Base-by-base conservation (phyloP, 1,284 basidiomycete species). In the Xanthoconium separans region DNA sequence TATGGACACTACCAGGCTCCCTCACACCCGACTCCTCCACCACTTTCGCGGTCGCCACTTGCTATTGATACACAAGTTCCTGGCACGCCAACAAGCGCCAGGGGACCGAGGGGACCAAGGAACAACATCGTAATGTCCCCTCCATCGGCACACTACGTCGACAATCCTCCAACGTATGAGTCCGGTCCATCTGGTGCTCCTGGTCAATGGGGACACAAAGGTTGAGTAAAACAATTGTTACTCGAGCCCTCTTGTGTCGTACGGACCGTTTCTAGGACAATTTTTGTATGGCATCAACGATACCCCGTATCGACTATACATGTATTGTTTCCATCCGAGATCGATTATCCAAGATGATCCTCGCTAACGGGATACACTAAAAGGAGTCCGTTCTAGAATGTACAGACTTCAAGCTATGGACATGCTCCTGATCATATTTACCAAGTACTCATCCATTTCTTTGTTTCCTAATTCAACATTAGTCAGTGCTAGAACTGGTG, bases 131-230 rank as follows among this genome's bases (percentile, higher is more conserved):
- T 63, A 15, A 70, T 69, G 59, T 49, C 60, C 7, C 66, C 66
- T 47, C 58, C 59, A 43, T 56, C 62, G 36, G 36, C 62, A 56
- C 58, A 63, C 55, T 75, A 80, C 55, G 70, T 79, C 18, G 85
- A 87, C 41, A 77, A 70, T 37, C 87, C 87, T 15, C 86, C 86
- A 20, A 75, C 73, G 53, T 89, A 89, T 64, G 86, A 87, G 30
- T 73, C 75, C 15, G 78, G 78, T 34, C 65, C 71, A n/a, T 68
- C 79, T n/a, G 73, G 73, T 55, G 64, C 75, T 22, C 70, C 76
- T 46, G 79, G 79, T 40, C 73, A 73, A 54, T 84, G 82, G 83
- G 76, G 76, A 37, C 74, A 75, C 58, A 76, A 73, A 59, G 70
- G 58, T 52, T 71, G 61, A 56, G 24, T 45, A 27, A 54, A 54